Evolutionary conservation across 192 early-diverging fungal species (phyloP), one percentile per base, ranked within the genome.

Genomic region (Coemansia sp.): DNA sequence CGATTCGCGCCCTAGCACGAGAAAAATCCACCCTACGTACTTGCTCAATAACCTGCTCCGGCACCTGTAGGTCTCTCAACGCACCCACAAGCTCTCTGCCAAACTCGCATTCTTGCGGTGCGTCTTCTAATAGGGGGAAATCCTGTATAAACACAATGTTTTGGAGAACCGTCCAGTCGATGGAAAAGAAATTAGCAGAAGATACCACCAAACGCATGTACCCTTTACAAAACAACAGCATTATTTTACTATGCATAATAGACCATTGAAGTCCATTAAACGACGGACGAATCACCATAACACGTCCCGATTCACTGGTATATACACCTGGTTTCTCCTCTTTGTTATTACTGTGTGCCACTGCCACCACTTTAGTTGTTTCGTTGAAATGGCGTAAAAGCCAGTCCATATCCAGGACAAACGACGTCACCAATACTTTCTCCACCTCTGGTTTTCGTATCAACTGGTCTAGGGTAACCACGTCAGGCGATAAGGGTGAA

Each of bases 71-170:
- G 14, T 83, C 68, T 20, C 70, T 70, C 41, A 91, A 48, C 15
- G 81, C 83, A 8, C 81, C 70, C 12, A 65, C 39, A 22, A 91
- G 59, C 15, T 76, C 66, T 7, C 41, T n/a, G 4, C 86, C 81
- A 76, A 91, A 91, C 5, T 64, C 51, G 0, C 56, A 48, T 0
- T 54, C 35, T 0, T 60, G 51, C 2, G 20, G 12, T 78, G 43
- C 0, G 70, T 76, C 22, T 76, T 62, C 38, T 3, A 28, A n/a
- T n/a, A 48, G 43, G 1, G 79, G 75, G 51, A 91, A 83, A 55
- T 91, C 90, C 60, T 91, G 90, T 11, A 91, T 87, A 74, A 85
- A 91, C 22, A 91, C 66, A 5, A 86, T 85, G 71, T 91, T 91
- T 8, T 86, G 84, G 9, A 91, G 59, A 17, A 86, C 69, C 8